phyloP scores from a whole-genome alignment of 164 flowering plant genomes.

The Chimonanthus salicifolius region DNA sequence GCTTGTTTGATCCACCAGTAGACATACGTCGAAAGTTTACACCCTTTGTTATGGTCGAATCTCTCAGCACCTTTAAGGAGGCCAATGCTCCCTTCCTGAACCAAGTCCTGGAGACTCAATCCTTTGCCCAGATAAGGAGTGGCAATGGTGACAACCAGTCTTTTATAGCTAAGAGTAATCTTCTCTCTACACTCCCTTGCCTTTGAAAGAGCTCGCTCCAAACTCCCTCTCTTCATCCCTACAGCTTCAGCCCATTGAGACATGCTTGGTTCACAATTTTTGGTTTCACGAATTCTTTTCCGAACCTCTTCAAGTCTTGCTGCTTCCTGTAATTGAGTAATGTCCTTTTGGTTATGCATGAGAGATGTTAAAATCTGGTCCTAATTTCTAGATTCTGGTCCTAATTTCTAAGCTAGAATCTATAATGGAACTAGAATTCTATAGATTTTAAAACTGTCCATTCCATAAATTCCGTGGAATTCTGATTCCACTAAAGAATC shows the following conservation, averaged over 20 bases:
- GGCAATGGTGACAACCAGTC: constrained; percentile 58
- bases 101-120: constrained; percentile 48
- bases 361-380: background rate
- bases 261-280: constrained; percentile 12
- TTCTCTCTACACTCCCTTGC: constrained; percentile 38
- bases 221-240: constrained; percentile 26
- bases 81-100: constrained; percentile 73
- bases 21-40: constrained; percentile 63
- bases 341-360: background rate
- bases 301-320: constrained; percentile 39
- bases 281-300: constrained; percentile 4
- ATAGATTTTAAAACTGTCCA: background rate
- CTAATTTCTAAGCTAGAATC: background rate
- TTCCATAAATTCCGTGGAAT: background rate
- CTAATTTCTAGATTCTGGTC: background rate
- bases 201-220: constrained; percentile 33
- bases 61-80: constrained; percentile 53
- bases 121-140: constrained; percentile 50
- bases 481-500: background rate
- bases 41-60: constrained; percentile 50
- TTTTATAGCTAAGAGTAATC: constrained; percentile 31
- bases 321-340: constrained; percentile 34
- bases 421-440: background rate
- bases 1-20: constrained; percentile 82
- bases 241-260: constrained; percentile 40